Conservation (phyloP, 306 rosid species). For the Vigna nakashimae region DNA sequence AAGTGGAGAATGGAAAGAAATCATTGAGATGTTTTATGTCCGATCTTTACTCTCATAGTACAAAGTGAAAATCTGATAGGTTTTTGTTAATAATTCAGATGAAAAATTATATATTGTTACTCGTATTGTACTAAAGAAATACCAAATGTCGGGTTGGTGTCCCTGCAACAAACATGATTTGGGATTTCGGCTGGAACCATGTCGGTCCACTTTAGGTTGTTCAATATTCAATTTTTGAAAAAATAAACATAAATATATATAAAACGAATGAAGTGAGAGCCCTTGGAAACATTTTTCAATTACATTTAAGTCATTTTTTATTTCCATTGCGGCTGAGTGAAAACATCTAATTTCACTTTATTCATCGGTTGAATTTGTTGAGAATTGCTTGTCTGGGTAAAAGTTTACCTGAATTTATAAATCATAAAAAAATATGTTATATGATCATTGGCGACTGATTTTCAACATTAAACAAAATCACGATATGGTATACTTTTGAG, state of each 20-base stretch:
- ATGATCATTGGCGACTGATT: no score
- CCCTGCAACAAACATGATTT: background rate
- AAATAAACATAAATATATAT: background rate
- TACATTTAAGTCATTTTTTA: no score
- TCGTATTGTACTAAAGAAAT: slow-evolving; percentile 1
- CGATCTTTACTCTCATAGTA: slow-evolving; percentile 23
- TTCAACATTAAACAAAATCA: no score
- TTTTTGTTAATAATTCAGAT: slow-evolving; percentile 25
- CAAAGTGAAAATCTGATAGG: slow-evolving; percentile 19
- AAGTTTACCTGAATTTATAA: no score
- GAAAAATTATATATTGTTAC: background rate
- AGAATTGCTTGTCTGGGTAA: no score
- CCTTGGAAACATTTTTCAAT: no score
- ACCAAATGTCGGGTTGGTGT: slow-evolving; percentile 26
- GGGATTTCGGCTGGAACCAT: background rate
- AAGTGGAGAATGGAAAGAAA: slow-evolving; percentile 50
- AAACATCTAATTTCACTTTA: no score
- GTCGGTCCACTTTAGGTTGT: slow-evolving; percentile 26
- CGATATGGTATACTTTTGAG: no score
- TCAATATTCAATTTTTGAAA: background rate
- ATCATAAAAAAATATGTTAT: no score
- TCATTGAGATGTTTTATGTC: slow-evolving; percentile 43
- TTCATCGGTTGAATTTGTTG: no score
- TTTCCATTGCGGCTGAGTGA: no score
- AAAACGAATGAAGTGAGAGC: background rate